Evolutionary conservation across 2,329 filamentous ascomycete species (phyloP).

Genomic region (Arachnomyces sp.): DNA sequence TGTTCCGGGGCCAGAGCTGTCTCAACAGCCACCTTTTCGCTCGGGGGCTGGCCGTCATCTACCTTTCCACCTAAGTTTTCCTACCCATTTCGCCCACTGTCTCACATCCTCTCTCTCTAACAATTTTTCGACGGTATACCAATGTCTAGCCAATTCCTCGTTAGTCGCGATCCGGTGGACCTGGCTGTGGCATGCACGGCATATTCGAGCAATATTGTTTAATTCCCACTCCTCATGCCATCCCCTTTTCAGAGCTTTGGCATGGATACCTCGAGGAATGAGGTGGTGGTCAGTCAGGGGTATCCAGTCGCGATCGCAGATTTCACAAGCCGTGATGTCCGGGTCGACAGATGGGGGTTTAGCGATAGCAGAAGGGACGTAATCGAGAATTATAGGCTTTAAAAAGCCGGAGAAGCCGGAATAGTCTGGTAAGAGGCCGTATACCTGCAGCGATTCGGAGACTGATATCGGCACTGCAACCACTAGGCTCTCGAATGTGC

Average conservation of each 20-base stretch:
- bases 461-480: conserved; percentile 51
- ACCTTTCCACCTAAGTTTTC: conserved; percentile 64
- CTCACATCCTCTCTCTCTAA: conserved; percentile 62
- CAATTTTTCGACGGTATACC: conserved; percentile 64
- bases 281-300: conserved; percentile 76
- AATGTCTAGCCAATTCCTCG: conserved; percentile 67
- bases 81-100: conserved; percentile 65
- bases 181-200: conserved; percentile 72
- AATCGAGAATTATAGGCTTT: conserved; percentile 54
- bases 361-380: conserved; percentile 49
- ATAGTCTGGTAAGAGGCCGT: conserved; percentile 50
- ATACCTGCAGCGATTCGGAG: conserved; percentile 59
- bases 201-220: conserved; percentile 78
- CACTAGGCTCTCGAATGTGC: conserved; percentile 45
- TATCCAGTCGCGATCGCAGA: conserved; percentile 67
- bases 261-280: conserved; percentile 70
- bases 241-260: conserved; percentile 64
- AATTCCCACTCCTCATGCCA: conserved; percentile 71
- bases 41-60: conserved; percentile 33
- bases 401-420: conserved; percentile 49
- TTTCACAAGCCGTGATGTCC: conserved; percentile 57
- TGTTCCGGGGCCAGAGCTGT: too few relatives aligned
- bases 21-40: too few relatives aligned
- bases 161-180: conserved; percentile 68
- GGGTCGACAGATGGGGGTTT: conserved; percentile 58